Percentiles rank a stretch among this genome's conserved stretches.
phyloP scores from a whole-genome alignment of 176 grass and related monocot genomes.

The Cenchrus purpureus region DNA sequence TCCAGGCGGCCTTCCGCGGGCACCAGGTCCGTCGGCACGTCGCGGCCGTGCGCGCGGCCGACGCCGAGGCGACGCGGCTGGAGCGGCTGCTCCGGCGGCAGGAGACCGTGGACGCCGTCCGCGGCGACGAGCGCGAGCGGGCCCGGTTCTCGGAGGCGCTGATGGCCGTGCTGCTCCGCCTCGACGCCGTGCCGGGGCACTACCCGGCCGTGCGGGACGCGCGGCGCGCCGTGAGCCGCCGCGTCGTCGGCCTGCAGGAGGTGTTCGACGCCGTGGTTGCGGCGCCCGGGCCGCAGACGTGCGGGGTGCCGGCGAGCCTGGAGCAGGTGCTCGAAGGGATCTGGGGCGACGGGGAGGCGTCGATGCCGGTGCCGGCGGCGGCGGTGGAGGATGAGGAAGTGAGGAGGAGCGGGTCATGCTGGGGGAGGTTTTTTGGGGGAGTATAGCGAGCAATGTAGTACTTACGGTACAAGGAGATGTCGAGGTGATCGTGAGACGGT shows the following conservation, averaged over 20 bases:
- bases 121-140: conserved; percentile 68
- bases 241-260: conserved; percentile 83
- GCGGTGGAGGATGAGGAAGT: conserved; percentile 23
- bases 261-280: conserved; percentile 67
- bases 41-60: conserved; percentile 53
- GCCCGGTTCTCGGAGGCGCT: conserved; percentile 80
- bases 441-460: neutral
- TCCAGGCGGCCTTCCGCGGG: conserved; percentile 73
- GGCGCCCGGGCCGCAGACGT: conserved; percentile 42
- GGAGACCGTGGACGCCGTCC: conserved; percentile 88
- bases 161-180: conserved; percentile 78
- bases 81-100: conserved; percentile 80
- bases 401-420: conserved; percentile 18
- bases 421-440: conserved; percentile 40
- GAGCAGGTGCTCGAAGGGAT: conserved; percentile 63
- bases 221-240: conserved; percentile 69
- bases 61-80: conserved; percentile 61
- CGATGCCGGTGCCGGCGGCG: neutral
- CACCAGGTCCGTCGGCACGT: conserved; percentile 61
- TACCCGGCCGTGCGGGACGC: conserved; percentile 75
- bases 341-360: conserved; percentile 21
- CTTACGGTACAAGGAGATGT: no score
- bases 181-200: conserved; percentile 81
- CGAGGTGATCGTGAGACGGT: neutral
- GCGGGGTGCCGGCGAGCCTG: conserved; percentile 66